Conservation (phyloP, 2,329 filamentous ascomycete species). For the Fusarium guadeloupense region DNA sequence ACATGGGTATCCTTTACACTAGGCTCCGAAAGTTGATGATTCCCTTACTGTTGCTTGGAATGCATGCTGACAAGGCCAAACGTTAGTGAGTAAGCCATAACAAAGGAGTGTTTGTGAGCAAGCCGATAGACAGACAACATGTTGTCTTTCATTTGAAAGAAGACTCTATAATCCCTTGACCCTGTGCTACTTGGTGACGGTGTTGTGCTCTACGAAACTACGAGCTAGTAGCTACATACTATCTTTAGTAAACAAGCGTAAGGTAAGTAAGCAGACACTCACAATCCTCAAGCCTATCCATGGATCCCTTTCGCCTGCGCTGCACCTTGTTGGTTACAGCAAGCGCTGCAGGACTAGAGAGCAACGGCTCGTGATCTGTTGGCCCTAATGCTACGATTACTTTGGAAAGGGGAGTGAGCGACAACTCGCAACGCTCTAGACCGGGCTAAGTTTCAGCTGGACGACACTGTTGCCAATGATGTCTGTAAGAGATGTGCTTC, state of each 20-base stretch:
- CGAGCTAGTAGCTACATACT: neutral
- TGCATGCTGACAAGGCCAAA: neutral
- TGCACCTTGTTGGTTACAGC: constrained; percentile 27
- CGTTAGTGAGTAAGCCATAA: constrained; percentile 1
- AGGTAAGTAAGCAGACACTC: neutral
- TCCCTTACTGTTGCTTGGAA: neutral
- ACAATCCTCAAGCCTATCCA: neutral
- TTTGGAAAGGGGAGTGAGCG: constrained; percentile 10
- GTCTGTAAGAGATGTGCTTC: neutral
- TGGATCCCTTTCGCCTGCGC: constrained; percentile 2
- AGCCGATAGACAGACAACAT: neutral
- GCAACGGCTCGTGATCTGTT: neutral
- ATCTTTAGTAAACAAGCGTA: too few species aligned
- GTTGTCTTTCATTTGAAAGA: neutral
- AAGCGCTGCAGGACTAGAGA: constrained; percentile 20
- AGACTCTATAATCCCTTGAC: neutral
- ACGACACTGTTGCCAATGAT: neutral
- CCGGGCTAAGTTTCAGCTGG: constrained; percentile 5
- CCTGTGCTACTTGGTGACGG: neutral
- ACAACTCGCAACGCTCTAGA: constrained; percentile 18
- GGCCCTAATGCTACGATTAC: constrained; percentile 3
- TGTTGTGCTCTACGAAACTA: neutral
- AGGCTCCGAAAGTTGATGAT: constrained; percentile 2
- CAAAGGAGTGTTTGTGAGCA: neutral
- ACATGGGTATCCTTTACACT: constrained; percentile 3